A percentile compares a stretch with the other conserved stretches of the same genome.
phyloP scores from a whole-genome alignment of 148 eudicot species.

The Persicaria tinctoria region DNA sequence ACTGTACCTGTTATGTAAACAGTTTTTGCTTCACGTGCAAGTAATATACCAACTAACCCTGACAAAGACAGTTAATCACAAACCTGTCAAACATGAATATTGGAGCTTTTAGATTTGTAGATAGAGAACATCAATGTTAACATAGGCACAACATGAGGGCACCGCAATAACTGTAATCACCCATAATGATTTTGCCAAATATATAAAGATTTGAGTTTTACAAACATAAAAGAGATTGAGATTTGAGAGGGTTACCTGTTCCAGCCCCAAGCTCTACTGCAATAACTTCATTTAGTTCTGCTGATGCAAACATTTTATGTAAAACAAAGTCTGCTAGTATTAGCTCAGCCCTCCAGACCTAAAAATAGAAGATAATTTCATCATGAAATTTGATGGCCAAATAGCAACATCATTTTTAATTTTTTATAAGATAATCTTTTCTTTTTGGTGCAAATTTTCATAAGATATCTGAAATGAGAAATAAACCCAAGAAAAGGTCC shows the following conservation, averaged over 20 bases:
- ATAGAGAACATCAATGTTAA: neutral
- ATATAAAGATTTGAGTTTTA: neutral
- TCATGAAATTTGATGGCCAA: neutral
- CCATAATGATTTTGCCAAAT: neutral
- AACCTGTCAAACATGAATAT: constrained; percentile 26
- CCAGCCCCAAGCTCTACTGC: constrained; percentile 97
- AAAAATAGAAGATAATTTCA: constrained; percentile 13
- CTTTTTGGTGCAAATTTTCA: no score
- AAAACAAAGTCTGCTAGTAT: constrained; percentile 75
- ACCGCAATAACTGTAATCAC: neutral
- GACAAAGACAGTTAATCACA: constrained; percentile 31
- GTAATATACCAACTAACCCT: constrained; percentile 92
- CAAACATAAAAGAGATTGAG: neutral
- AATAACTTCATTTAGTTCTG: constrained; percentile 47
- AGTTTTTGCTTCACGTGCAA: constrained; percentile 64
- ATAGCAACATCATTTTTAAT: neutral
- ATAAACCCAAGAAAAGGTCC: neutral
- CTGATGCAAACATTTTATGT: constrained; percentile 60
- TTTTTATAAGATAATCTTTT: neutral
- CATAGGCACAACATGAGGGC: neutral
- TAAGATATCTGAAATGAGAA: neutral
- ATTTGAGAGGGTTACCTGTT: constrained; percentile 53
- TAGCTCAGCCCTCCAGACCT: constrained; percentile 96
- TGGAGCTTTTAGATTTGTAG: constrained; percentile 16
- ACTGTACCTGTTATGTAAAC: constrained; percentile 74